Conservation (phyloP, 2,329 filamentous ascomycete species). For the Aspergillus sp. region DNA sequence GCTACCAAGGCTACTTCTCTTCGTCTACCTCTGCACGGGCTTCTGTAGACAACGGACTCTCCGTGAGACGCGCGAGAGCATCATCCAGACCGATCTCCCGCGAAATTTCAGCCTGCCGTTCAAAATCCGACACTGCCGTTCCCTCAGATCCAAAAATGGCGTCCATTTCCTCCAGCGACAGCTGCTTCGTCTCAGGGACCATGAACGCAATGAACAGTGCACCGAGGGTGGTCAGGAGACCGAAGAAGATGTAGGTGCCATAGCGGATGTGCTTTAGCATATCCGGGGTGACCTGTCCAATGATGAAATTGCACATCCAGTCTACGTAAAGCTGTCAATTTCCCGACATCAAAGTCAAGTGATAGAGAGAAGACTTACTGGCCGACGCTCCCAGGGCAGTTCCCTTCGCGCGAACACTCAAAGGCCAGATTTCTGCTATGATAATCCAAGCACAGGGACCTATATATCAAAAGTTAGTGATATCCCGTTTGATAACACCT, state of each 20-base stretch:
- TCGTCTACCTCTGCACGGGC: too few relatives aligned
- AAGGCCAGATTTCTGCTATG: constrained; percentile 70
- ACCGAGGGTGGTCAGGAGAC: constrained; percentile 60
- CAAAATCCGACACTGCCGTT: constrained; percentile 63
- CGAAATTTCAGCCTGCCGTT: constrained; percentile 69
- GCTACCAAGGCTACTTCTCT: too few relatives aligned
- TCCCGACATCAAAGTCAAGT: constrained; percentile 1
- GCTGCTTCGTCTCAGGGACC: constrained; percentile 51
- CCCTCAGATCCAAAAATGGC: constrained; percentile 65
- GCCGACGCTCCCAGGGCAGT: constrained; percentile 65
- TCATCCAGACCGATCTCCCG: constrained; percentile 59
- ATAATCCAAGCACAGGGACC: constrained; percentile 69
- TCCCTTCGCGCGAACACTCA: constrained; percentile 67
- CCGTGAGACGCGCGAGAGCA: too few relatives aligned
- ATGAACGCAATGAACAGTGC: constrained; percentile 53
- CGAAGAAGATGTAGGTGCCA: constrained; percentile 71
- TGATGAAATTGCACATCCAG: constrained; percentile 58
- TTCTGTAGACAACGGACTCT: too few relatives aligned
- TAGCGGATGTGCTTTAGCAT: constrained; percentile 65
- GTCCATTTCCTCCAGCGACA: constrained; percentile 55
- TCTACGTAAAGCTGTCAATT: constrained; percentile 7
- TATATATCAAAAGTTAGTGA: neutral
- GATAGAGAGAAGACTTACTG: constrained; percentile 29
- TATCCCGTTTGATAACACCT: neutral
- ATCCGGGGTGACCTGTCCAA: constrained; percentile 68